Base-by-base conservation (phyloP, 352 stramenopile species). In the Pythium phragmiticola region DNA sequence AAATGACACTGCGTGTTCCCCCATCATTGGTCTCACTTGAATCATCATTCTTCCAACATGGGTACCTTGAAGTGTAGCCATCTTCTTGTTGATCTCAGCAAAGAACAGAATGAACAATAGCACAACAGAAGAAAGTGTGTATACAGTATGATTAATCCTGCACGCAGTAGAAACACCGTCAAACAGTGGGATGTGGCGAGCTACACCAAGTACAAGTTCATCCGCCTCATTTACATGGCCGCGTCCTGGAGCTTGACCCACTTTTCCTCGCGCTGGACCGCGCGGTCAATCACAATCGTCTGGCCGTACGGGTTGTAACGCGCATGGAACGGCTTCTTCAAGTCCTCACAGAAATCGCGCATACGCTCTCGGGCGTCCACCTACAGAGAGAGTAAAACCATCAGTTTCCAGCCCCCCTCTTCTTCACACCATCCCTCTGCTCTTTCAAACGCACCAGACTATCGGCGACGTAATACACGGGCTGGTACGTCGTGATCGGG, bases 401-500 rank as follows among this genome's bases (percentile, higher is more conserved):
- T 26, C 42, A 23, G 7, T 48, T 48, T 23, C 42, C 16, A 48
- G 14, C n/a, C 21, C 21, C 21, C 21, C 23, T 17, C 42, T 48
- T 48, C n/a, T 48, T 19, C n/a, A 48, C 42, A 26, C 1, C 42
- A 23, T 3, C 2, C 11, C 41, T 30, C 26, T 30, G 26, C 26
- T 30, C 26, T 1, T 30, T 3, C 26, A 30, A 30, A 60, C 81
- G 54, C 65, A 90, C 82, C 63, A 99, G 80, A 57, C 83, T 98
- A 36, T 98, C 91, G n/a, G 97, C 92, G 19, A 98, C 82, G 72
- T 98, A 99, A 77, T 99, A 99, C 16, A 97, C 75, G 14, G 96
- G 95, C 75, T 99, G 97, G 76, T 98, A 99, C 2, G 88, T 98
- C 8, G 97, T 99, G 69, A 99, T 99, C 5, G 97, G 96, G 72